A percentile compares a stretch with the other conserved stretches of the same genome.
These are phyloP conservation scores for Diaporthe humulicola DNA, from an alignment of 2,329 filamentous ascomycete genomes.

Conservation along the genomic window DNA sequence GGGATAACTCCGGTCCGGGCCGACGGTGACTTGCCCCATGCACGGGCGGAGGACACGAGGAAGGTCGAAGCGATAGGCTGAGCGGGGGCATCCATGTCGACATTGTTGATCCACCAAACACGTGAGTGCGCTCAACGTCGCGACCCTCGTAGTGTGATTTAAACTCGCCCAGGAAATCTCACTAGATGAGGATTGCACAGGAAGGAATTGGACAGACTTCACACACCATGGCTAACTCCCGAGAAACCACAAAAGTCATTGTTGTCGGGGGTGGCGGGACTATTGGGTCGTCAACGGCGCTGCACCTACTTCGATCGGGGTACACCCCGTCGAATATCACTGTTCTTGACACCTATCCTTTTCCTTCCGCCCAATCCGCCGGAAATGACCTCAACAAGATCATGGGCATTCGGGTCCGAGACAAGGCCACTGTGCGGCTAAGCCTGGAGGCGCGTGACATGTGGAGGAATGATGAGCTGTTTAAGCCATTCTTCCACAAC, in stretches of 20 bases:
- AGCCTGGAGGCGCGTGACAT: conserved; percentile 51
- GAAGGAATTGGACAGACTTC: background rate
- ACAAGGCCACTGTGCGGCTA: conserved; percentile 49
- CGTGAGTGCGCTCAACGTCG: conserved; percentile 6
- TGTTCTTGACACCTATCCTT: conserved; percentile 59
- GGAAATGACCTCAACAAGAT: conserved; percentile 63
- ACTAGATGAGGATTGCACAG: no score
- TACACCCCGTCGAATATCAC: conserved; percentile 59
- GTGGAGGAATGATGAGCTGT: conserved; percentile 59
- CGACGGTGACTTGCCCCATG: background rate
- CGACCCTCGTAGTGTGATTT: background rate
- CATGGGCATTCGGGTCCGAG: conserved; percentile 54
- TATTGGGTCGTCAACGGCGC: conserved; percentile 60
- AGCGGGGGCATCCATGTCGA: conserved; percentile 10
- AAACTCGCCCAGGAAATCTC: background rate
- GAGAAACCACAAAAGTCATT: conserved; percentile 49
- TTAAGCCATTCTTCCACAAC: conserved; percentile 59
- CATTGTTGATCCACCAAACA: background rate
- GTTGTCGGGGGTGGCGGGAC: conserved; percentile 63
- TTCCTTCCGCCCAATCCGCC: conserved; percentile 61
- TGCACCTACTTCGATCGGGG: conserved; percentile 58
- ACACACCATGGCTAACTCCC: conserved; percentile 43
- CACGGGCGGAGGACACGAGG: conserved; percentile 4
- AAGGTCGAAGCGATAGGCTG: conserved; percentile 31
- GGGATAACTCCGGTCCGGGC: conserved; percentile 33